These are phyloP conservation scores for Coccomyxa sp. DNA, from an alignment of 139 green algal species.

Conservation along the genomic window DNA sequence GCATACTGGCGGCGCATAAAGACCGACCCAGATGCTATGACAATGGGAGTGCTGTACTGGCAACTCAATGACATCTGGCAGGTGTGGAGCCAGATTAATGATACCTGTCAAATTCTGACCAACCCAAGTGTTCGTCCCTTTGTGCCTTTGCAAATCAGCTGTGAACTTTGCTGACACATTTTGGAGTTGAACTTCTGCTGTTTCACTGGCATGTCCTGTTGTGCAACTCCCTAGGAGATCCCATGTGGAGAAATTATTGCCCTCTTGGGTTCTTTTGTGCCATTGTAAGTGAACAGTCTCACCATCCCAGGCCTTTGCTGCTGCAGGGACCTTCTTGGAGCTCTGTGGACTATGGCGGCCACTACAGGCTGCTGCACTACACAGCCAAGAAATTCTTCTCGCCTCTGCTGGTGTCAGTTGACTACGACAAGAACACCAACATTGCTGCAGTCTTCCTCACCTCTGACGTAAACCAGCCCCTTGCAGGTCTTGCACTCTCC, in stretches of 20 bases:
- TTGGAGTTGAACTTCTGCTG: too few relatives aligned
- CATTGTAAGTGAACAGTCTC: too few relatives aligned
- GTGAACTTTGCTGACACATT: too few relatives aligned
- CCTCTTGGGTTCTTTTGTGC: too few relatives aligned
- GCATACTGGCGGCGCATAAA: slow-evolving; percentile 55
- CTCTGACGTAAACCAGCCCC: slow-evolving; percentile 23
- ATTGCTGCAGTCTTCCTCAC: slow-evolving; percentile 15
- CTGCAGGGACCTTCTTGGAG: slow-evolving; percentile 57
- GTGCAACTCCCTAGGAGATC: too few relatives aligned
- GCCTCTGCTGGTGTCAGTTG: slow-evolving; percentile 26
- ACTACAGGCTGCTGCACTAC: slow-evolving; percentile 68
- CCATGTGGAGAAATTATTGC: too few relatives aligned
- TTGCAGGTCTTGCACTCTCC: slow-evolving; percentile 17
- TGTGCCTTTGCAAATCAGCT: too few relatives aligned
- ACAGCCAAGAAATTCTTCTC: slow-evolving; percentile 27
- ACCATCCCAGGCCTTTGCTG: too few relatives aligned
- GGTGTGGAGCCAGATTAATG: slow-evolving; percentile 1
- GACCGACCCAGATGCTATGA: slow-evolving; percentile 38
- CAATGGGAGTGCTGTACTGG: slow-evolving; percentile 79
- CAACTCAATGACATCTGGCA: slow-evolving; percentile 81
- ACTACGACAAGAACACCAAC: neutral
- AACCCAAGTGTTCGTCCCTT: too few relatives aligned
- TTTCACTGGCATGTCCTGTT: too few relatives aligned
- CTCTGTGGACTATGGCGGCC: slow-evolving; percentile 46
- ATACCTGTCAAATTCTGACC: neutral